These are phyloP conservation scores for Ilyonectria destructans DNA, from an alignment of 2,329 filamentous ascomycete species.

Conservation along the genomic window DNA sequence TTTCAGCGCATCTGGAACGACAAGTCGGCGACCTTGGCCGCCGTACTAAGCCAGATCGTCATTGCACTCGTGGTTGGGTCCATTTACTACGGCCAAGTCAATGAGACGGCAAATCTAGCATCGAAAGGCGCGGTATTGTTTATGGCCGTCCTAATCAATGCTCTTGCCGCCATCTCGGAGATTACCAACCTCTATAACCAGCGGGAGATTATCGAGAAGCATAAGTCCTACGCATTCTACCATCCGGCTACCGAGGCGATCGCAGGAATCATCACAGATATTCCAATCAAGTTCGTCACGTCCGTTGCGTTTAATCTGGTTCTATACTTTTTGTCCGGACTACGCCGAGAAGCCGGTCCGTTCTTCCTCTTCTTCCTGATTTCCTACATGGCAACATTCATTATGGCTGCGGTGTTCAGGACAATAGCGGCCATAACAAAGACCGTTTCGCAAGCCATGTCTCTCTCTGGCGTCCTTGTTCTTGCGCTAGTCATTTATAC, in stretches of 20 bases:
- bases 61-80: conserved; percentile 73
- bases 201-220: conserved; percentile 49
- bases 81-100: conserved; percentile 74
- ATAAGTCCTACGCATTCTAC: conserved; percentile 51
- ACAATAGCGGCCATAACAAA: conserved; percentile 80
- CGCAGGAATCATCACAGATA: conserved; percentile 49
- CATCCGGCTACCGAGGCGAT: conserved; percentile 54
- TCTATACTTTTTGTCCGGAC: conserved; percentile 67
- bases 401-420: conserved; percentile 76
- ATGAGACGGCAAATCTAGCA: conserved; percentile 71
- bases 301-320: conserved; percentile 65
- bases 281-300: conserved; percentile 58
- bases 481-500: conserved; percentile 61
- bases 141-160: conserved; percentile 53
- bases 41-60: conserved; percentile 48
- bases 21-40: conserved; percentile 60
- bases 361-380: conserved; percentile 86
- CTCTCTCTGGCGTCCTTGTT: conserved; percentile 67
- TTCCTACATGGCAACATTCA: conserved; percentile 77
- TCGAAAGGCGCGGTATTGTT: conserved; percentile 47
- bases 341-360: conserved; percentile 70
- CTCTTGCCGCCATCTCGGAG: conserved; percentile 48
- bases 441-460: conserved; percentile 72
- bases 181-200: conserved; percentile 43
- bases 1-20: conserved; percentile 68